phyloP scores from a whole-genome alignment of 352 stramenopile species.

The Phytophthora boehmeriae region DNA sequence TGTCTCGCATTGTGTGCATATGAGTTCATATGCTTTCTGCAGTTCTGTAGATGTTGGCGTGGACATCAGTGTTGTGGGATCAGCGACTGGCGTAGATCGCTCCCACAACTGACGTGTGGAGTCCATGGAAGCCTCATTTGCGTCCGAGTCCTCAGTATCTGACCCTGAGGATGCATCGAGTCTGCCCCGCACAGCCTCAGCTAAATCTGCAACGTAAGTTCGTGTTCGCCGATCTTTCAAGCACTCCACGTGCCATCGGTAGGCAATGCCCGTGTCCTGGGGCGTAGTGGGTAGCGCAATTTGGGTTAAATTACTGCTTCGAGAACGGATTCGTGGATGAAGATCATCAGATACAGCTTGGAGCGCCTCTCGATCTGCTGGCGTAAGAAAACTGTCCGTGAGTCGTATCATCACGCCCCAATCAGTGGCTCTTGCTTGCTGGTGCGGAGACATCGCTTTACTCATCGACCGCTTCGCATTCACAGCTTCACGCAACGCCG shows the following conservation, averaged over 20 bases:
- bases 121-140: constrained; percentile 30
- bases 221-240: constrained; percentile 54
- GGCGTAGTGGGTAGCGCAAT: constrained; percentile 1
- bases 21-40: constrained; percentile 55
- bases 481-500: constrained; percentile 47
- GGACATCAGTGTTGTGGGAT: background rate
- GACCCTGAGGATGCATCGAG: constrained; percentile 52
- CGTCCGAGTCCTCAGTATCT: constrained; percentile 49
- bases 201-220: constrained; percentile 59
- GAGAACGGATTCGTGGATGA: constrained; percentile 24
- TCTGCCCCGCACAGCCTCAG: constrained; percentile 46
- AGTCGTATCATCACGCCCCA: constrained; percentile 34
- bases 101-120: constrained; percentile 18
- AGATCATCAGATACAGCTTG: constrained; percentile 41
- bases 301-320: constrained; percentile 13
- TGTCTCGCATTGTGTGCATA: constrained; percentile 47
- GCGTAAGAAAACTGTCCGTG: constrained; percentile 48
- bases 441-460: background rate
- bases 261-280: constrained; percentile 24
- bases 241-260: constrained; percentile 52
- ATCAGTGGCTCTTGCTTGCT: constrained; percentile 13
- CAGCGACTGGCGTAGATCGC: constrained; percentile 5
- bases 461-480: constrained; percentile 3
- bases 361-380: constrained; percentile 49
- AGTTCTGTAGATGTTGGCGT: constrained; percentile 17